These are phyloP conservation scores for Mycoemilia scoparia DNA, from an alignment of 192 early-diverging fungal species.

Conservation along the genomic window DNA sequence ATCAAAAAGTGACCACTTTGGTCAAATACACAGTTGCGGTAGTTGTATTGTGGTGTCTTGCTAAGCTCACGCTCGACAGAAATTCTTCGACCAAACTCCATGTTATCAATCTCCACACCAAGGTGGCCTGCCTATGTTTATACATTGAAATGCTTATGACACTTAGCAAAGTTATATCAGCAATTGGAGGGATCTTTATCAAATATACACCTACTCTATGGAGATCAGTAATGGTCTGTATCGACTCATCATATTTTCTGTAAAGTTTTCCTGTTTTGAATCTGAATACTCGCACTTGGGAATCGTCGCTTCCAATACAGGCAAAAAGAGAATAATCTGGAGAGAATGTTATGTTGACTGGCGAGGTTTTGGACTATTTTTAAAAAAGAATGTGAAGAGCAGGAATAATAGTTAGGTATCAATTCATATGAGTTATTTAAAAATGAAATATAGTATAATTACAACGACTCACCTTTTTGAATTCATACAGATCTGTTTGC, in stretches of 20 bases:
- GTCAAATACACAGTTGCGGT: conserved; percentile 79
- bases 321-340: conserved; percentile 68
- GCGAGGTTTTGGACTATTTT: conserved; percentile 51
- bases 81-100: conserved; percentile 92
- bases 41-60: conserved; percentile 43
- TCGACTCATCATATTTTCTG: conserved; percentile 81
- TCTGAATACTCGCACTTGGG: conserved; percentile 70
- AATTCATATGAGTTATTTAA: neutral
- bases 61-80: conserved; percentile 76
- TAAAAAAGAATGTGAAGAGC: conserved; percentile 9
- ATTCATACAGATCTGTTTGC: conserved; percentile 92
- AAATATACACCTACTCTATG: conserved; percentile 37
- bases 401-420: neutral
- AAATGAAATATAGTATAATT: neutral
- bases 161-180: neutral
- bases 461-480: conserved; percentile 88
- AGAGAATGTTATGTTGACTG: conserved; percentile 67
- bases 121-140: conserved; percentile 38
- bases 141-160: too few relatives aligned
- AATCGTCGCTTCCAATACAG: conserved; percentile 65
- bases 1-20: conserved; percentile 74
- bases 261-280: conserved; percentile 69
- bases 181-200: neutral
- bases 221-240: conserved; percentile 67
- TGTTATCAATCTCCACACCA: conserved; percentile 72